Percentiles rank a stretch among this genome's conserved stretches.
Conservation (phyloP, 139 green algal species). For the Tetraselmis striata region DNA sequence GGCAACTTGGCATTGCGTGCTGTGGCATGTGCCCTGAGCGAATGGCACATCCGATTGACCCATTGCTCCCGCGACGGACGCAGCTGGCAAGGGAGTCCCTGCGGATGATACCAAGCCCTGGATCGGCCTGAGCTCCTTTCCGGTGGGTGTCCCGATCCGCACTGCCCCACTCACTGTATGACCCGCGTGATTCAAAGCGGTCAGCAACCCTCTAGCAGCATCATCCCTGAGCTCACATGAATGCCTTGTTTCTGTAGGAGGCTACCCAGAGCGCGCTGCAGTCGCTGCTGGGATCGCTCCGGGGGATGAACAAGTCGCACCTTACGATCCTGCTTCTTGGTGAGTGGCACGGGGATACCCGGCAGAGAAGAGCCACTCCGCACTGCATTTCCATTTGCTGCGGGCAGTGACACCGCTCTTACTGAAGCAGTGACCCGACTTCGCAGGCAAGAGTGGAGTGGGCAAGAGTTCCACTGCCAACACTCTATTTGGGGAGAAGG, state of each 20-base stretch:
- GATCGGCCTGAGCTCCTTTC: neutral
- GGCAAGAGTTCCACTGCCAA: constrained; percentile 70
- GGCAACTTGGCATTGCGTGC: neutral
- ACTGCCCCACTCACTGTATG: neutral
- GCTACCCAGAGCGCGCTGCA: constrained; percentile 39
- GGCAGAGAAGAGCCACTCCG: neutral
- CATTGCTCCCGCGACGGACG: neutral
- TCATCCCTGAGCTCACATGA: no score
- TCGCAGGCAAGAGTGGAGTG: constrained; percentile 49
- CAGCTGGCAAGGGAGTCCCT: neutral
- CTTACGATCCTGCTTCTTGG: constrained; percentile 62
- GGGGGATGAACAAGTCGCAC: constrained; percentile 28
- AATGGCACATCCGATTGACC: neutral
- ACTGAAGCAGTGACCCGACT: no score
- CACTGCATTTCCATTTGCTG: neutral
- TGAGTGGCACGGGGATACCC: neutral
- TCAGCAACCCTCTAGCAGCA: neutral
- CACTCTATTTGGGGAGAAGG: constrained; percentile 53
- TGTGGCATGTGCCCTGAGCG: neutral
- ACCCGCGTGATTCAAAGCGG: neutral
- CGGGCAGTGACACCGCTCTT: neutral
- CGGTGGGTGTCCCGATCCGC: constrained; percentile 1
- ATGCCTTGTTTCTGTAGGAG: constrained; percentile 25
- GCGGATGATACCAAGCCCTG: constrained; percentile 1
- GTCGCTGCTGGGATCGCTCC: constrained; percentile 24